phyloP scores from a whole-genome alignment of 2,329 filamentous ascomycete species.

The Fusarium drepaniforme region DNA sequence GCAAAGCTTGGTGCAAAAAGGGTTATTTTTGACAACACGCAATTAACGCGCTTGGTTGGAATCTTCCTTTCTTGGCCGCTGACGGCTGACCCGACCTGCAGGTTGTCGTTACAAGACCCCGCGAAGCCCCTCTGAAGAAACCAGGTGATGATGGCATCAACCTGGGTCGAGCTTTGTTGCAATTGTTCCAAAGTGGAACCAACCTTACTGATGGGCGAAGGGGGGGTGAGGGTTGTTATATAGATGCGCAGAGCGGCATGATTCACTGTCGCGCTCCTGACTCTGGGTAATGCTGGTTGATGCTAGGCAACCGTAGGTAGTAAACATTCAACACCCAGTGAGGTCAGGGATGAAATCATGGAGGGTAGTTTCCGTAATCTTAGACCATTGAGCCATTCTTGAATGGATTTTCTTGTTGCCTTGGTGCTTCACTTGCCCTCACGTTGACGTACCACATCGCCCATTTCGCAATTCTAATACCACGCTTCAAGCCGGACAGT shows the following conservation, averaged over 20 bases:
- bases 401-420: neutral
- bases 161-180: neutral
- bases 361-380: neutral
- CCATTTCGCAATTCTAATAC: too few relatives aligned
- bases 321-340: neutral
- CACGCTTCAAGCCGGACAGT: neutral
- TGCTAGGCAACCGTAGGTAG: neutral
- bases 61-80: neutral
- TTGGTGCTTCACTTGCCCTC: neutral
- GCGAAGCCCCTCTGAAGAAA: neutral
- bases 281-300: neutral
- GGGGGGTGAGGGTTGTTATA: neutral
- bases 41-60: too few relatives aligned
- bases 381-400: too few relatives aligned
- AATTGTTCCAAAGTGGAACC: too few relatives aligned
- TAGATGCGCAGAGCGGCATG: neutral
- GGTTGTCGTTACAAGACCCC: too few relatives aligned
- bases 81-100: neutral
- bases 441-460: rapidly evolving
- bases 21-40: neutral
- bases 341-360: neutral
- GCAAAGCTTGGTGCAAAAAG: neutral
- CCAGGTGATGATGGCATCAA: neutral
- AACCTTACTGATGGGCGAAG: too few relatives aligned
- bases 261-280: neutral